phyloP scores from a whole-genome alignment of 768 basidiomycete species.

The Mycena floridula region DNA sequence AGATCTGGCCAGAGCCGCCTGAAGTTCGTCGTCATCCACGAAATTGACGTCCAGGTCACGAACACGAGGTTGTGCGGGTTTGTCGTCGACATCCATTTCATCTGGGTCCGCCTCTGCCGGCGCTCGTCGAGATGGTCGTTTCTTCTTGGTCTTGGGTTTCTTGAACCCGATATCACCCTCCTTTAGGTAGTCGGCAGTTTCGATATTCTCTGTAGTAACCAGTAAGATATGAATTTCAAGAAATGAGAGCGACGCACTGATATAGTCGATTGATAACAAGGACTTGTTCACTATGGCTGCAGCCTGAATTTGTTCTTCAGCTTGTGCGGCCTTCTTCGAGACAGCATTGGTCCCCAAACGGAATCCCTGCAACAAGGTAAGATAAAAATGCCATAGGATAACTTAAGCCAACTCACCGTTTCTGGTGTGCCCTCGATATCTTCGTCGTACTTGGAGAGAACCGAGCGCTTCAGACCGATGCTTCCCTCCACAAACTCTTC shows the following conservation, averaged over 20 bases:
- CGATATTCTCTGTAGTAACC: constrained; percentile 64
- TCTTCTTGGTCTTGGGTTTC: constrained; percentile 97
- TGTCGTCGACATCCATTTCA: constrained; percentile 78
- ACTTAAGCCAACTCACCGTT: constrained; percentile 38
- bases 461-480: constrained; percentile 73
- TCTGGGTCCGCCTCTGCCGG: constrained; percentile 47
- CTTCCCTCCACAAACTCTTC: constrained; percentile 80
- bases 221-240: constrained; percentile 9
- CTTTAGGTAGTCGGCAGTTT: constrained; percentile 81
- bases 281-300: constrained; percentile 72
- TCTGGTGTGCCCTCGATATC: constrained; percentile 72
- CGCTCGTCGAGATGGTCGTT: constrained; percentile 65
- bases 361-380: constrained; percentile 59
- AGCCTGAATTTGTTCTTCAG: constrained; percentile 41
- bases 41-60: constrained; percentile 83
- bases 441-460: constrained; percentile 93
- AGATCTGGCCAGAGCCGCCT: constrained; percentile 84
- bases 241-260: constrained; percentile 50
- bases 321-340: constrained; percentile 32
- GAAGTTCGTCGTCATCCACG: constrained; percentile 97
- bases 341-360: constrained; percentile 64
- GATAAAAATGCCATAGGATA: constrained; percentile 2
- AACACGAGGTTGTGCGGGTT: constrained; percentile 57
- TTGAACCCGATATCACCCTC: constrained; percentile 94
- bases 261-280: constrained; percentile 81